Evolutionary conservation across 2,329 filamentous ascomycete genomes (phyloP), one percentile per base, ranked within the genome.

Genomic region (Xylaria sp.): DNA sequence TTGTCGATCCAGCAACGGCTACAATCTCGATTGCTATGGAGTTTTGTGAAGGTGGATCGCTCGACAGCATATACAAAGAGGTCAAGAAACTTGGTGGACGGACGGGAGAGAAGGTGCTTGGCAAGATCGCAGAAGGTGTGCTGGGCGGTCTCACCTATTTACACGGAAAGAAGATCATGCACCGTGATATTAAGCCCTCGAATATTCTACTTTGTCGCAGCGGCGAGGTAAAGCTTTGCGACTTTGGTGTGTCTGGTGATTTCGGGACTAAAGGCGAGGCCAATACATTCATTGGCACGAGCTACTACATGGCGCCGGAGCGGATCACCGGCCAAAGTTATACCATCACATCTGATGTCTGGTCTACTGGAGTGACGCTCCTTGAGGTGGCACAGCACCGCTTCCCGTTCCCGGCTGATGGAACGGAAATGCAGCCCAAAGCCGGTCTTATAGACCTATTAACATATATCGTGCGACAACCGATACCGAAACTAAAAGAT

Each of bases 1-100:
- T 98, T 75, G 92, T 96, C 75, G 94, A 99, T 74, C 91, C 95
- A 60, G 90, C 92, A n/a, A 96, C 92, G 9, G 92, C 93, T 52
- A 98, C 94, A 48, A 98, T 99, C 68, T 97, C 92, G 48, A 99
- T 99, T 73, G 93, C 93, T 59, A 99, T 99, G 95, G 95, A 99
- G 75, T 98, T 96, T 72, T 99, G 95, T 75, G 95, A 98, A 78
- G 95, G 95, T 60, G 95, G 95, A 54, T 97, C 92, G 47, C 85
- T 99, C 19, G 93, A 99, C 79, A 95, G 92, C 74, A 95, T 99
- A 67, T 99, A 99, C 81, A 92, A 92, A 68, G 95, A 99, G 78
- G 93, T 99, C 35, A 97, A 97, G 81, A 92, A 95, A 70, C 86
- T 98, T 1, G 94, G 94, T 41, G 95, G 95, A 10, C 87, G 95